Evolutionary conservation across 176 grass and related monocot genomes (phyloP).

Genomic region (Hsuehochloa calcarea): DNA sequence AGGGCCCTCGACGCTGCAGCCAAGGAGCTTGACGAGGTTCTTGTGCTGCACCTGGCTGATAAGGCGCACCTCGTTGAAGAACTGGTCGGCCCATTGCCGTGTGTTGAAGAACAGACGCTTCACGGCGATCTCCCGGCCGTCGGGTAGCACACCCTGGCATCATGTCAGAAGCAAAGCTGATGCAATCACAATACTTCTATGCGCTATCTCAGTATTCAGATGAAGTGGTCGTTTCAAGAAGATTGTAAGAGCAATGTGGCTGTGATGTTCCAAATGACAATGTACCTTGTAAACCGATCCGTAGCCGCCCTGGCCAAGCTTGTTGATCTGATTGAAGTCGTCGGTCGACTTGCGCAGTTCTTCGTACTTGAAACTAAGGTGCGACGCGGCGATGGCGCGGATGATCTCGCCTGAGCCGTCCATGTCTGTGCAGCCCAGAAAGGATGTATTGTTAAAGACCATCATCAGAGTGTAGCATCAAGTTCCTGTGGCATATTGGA

Average conservation of each 20-base stretch:
- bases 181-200: background rate
- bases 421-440: constrained; percentile 31
- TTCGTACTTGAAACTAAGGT: constrained; percentile 61
- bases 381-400: constrained; percentile 57
- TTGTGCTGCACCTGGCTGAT: constrained; percentile 88
- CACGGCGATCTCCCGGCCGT: constrained; percentile 75
- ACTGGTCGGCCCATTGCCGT: constrained; percentile 65
- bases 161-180: background rate
- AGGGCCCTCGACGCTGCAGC: constrained; percentile 80
- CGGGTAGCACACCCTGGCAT: constrained; percentile 57
- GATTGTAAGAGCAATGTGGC: too few relatives aligned
- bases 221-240: too few relatives aligned
- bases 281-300: constrained; percentile 82
- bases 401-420: constrained; percentile 56
- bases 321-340: constrained; percentile 69
- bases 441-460: background rate
- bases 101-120: constrained; percentile 75
- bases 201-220: background rate
- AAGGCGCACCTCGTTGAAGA: constrained; percentile 76
- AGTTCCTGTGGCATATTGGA: background rate
- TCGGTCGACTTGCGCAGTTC: constrained; percentile 61
- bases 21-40: constrained; percentile 76
- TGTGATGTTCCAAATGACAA: background rate
- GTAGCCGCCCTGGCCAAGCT: constrained; percentile 76
- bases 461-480: background rate